Evolutionary conservation across 2,329 filamentous ascomycete species (phyloP), one percentile per base, ranked within the genome.

Genomic region (Tolypocladium tundrense): DNA sequence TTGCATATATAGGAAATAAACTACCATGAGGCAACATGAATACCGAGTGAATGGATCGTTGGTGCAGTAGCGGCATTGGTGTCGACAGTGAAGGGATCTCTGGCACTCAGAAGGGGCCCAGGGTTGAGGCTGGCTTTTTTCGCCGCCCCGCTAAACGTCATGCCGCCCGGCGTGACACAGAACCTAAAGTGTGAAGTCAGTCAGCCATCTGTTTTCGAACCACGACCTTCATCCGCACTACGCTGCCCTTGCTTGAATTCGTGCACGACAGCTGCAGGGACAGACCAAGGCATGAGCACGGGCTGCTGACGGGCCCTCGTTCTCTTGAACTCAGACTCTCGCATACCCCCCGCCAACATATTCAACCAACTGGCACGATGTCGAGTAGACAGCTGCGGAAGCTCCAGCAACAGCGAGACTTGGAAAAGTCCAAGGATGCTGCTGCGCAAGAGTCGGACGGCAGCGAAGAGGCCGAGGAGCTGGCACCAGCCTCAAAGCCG

Each of bases 351-450:
- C 19, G 19, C 31, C 31, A 7, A n/a, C n/a, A 19, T 14, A 13
- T 27, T 19, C 45, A 50, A 48, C 16, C 24, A 16, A 31, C 19
- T 1, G 53, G 7, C 62, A 68, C 35, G 43, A 82, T 82, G 79
- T 81, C 79, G 24, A 80, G 71, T 58, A 71, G 79, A 53, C 79
- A 82, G 62, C 67, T 82, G 50, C 77, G 79, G 52, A 81, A 78
- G 68, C 70, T 82, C 41, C 78, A 78, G 58, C 75, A 79, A 67
- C 77, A 79, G 68, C 73, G 74, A 53, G 77, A 80, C 64, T 69
- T 78, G 19, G 72, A 75, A 53, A 62, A 66, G 52, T 60, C 63
- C 0, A 66, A 64, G 9, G 57, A 62, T 10, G 39, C 55, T 3
- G 39, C 37, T 1, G 60, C 55, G 4, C 56, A 62, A 9, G 61